A percentile compares a stretch with the other conserved stretches of the same genome.
phyloP scores from a whole-genome alignment of 2,329 filamentous ascomycete genomes.

The Grosmannia penicillata region DNA sequence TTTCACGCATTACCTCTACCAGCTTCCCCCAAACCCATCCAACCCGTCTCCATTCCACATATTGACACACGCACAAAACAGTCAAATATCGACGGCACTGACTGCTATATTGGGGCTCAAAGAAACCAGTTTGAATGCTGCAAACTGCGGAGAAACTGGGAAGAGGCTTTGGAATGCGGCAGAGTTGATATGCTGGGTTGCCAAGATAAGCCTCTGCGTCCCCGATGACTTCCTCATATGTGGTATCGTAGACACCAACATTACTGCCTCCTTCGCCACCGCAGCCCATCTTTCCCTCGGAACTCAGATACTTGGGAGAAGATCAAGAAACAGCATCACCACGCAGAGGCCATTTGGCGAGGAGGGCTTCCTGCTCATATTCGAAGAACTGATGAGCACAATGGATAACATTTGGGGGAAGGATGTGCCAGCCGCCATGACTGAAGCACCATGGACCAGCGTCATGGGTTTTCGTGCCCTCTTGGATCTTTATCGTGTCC shows the following conservation, averaged over 20 bases:
- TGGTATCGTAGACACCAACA: conserved; percentile 5
- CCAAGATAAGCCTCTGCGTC: conserved; percentile 4
- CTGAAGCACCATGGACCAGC: conserved; percentile 2
- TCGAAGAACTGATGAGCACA: conserved; percentile 2
- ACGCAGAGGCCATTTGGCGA: conserved; percentile 2
- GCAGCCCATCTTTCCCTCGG: conserved; percentile 5
- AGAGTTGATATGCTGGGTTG: conserved; percentile 1
- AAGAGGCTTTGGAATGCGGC: background rate
- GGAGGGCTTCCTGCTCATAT: conserved; percentile 3
- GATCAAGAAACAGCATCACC: conserved; percentile 1
- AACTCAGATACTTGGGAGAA: conserved; percentile 1
- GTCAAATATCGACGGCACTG: conserved; percentile 3
- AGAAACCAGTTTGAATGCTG: background rate
- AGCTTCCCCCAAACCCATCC: conserved; percentile 3
- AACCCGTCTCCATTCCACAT: conserved; percentile 5
- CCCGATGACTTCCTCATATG: conserved; percentile 6
- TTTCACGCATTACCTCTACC: conserved; percentile 4
- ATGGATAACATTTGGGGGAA: conserved; percentile 2
- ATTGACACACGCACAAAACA: conserved; percentile 4
- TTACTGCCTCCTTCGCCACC: conserved; percentile 3
- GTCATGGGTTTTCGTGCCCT: conserved; percentile 4
- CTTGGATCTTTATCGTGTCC: conserved; percentile 2
- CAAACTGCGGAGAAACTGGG: background rate
- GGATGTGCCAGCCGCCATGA: background rate
- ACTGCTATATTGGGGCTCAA: background rate